A percentile compares a stretch with the other conserved stretches of the same genome.
phyloP scores from a whole-genome alignment of 2,329 filamentous ascomycete species.

The Fusarium kyushuense region DNA sequence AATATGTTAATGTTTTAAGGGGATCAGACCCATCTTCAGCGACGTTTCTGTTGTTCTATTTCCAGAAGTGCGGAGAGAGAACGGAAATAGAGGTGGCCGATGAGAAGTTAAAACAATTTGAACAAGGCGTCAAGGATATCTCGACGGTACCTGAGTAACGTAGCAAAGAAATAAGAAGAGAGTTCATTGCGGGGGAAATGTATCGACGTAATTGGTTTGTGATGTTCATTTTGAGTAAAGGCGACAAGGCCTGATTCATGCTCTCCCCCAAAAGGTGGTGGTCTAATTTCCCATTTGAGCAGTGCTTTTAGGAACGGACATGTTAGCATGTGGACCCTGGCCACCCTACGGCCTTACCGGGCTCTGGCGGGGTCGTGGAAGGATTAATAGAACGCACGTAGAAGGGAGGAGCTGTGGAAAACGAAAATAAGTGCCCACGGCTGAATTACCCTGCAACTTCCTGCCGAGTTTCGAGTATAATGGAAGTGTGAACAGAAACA shows the following conservation, averaged over 20 bases:
- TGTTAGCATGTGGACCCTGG: constrained; percentile 26
- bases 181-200: constrained; percentile 40
- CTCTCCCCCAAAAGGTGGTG: constrained; percentile 27
- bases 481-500: constrained; percentile 7
- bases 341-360: constrained; percentile 44
- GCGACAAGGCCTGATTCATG: constrained; percentile 39
- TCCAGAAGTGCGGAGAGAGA: constrained; percentile 38
- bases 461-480: constrained; percentile 32
- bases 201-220: constrained; percentile 43
- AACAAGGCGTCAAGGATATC: constrained; percentile 20
- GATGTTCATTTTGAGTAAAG: constrained; percentile 40
- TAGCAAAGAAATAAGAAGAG: constrained; percentile 31
- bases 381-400: constrained; percentile 41
- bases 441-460: constrained; percentile 34
- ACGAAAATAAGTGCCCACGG: constrained; percentile 36
- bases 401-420: constrained; percentile 18
- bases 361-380: constrained; percentile 38
- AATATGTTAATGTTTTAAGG: constrained; percentile 45
- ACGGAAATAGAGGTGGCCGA: constrained; percentile 28
- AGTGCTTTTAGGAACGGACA: constrained; percentile 34
- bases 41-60: constrained; percentile 46
- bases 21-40: constrained; percentile 32
- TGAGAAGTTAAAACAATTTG: constrained; percentile 23
- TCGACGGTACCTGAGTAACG: constrained; percentile 18
- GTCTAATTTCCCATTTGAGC: constrained; percentile 47